Percentiles rank a stretch among this genome's conserved stretches.
Evolutionary conservation across 805 yeast species (phyloP).

Genomic region (Vanderwaltozyma tropicalis): DNA sequence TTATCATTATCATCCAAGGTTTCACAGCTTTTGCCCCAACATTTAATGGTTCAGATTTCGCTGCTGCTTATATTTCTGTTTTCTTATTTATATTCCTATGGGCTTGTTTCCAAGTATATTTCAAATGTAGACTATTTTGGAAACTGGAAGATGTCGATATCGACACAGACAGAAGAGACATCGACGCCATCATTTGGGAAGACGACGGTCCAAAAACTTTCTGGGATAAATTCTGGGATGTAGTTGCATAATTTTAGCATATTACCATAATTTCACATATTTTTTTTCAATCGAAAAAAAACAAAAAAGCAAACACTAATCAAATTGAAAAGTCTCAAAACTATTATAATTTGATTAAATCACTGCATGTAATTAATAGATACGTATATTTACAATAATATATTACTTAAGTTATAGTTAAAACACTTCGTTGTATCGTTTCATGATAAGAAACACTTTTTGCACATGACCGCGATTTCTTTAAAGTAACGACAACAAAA

Average conservation of each 20-base stretch:
- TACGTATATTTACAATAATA: too few species aligned
- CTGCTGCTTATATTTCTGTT: slow-evolving; percentile 62
- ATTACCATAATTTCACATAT: not conserved
- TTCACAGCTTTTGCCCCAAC: slow-evolving; percentile 47
- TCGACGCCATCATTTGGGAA: slow-evolving; percentile 51
- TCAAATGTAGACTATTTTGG: slow-evolving; percentile 37
- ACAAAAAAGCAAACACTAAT: too few species aligned
- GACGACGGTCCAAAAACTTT: slow-evolving; percentile 37
- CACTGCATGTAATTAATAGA: too few species aligned
- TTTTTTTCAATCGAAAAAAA: not conserved
- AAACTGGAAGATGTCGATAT: slow-evolving; percentile 56
- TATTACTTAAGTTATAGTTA: too few species aligned
- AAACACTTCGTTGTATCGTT: too few species aligned
- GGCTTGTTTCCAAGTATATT: slow-evolving; percentile 44
- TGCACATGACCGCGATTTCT: too few species aligned
- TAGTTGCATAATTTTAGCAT: slow-evolving; percentile 28
- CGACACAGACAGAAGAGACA: slow-evolving; percentile 54
- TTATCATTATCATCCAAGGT: slow-evolving; percentile 65
- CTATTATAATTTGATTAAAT: too few species aligned
- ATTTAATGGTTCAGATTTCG: slow-evolving; percentile 46
- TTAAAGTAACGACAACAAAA: too few species aligned
- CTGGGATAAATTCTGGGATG: slow-evolving; percentile 48
- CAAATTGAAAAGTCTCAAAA: too few species aligned
- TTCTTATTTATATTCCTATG: slow-evolving; percentile 48
- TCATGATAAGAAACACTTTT: too few species aligned